Conservation (phyloP, 306 rosid species). For the Cajanus cajan region DNA sequence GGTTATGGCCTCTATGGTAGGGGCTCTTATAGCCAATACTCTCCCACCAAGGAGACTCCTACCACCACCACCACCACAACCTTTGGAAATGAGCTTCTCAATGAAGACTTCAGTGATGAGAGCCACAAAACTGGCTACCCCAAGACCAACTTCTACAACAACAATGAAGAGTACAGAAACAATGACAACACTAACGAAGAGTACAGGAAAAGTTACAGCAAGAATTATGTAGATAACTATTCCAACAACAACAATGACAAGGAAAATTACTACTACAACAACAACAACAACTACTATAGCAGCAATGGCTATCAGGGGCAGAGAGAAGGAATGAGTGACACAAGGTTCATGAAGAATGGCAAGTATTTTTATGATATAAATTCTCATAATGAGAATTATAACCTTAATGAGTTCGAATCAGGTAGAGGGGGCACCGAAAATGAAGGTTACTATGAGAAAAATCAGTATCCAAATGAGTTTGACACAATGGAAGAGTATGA, state of each 20-base stretch:
- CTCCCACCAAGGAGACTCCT: slow-evolving; percentile 36
- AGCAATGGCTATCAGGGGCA: slow-evolving; percentile 34
- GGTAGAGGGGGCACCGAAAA: slow-evolving; percentile 39
- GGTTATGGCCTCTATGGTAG: slow-evolving; percentile 62
- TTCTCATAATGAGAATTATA: slow-evolving; percentile 31
- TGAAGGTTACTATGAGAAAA: slow-evolving; percentile 33
- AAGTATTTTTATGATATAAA: slow-evolving; percentile 40
- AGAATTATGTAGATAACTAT: not conserved
- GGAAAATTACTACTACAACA: not conserved
- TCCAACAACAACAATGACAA: not conserved
- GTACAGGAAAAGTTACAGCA: not conserved
- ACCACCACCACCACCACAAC: slow-evolving; percentile 39
- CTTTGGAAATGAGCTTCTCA: slow-evolving; percentile 42
- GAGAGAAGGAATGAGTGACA: slow-evolving; percentile 79
- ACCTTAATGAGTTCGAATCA: slow-evolving; percentile 37
- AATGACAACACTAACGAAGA: slow-evolving; percentile 12
- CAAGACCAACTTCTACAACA: slow-evolving; percentile 34
- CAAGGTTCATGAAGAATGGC: slow-evolving; percentile 67
- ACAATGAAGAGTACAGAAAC: slow-evolving; percentile 14
- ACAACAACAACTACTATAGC: slow-evolving; percentile 11
- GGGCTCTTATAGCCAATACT: slow-evolving; percentile 13
- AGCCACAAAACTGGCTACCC: slow-evolving; percentile 33
- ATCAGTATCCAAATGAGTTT: slow-evolving; percentile 49
- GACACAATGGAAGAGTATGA: slow-evolving; percentile 82
- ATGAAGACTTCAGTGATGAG: slow-evolving; percentile 32